phyloP scores from a whole-genome alignment of 1,139 yeast genomes.

The Sugiyamaella paludigena region DNA sequence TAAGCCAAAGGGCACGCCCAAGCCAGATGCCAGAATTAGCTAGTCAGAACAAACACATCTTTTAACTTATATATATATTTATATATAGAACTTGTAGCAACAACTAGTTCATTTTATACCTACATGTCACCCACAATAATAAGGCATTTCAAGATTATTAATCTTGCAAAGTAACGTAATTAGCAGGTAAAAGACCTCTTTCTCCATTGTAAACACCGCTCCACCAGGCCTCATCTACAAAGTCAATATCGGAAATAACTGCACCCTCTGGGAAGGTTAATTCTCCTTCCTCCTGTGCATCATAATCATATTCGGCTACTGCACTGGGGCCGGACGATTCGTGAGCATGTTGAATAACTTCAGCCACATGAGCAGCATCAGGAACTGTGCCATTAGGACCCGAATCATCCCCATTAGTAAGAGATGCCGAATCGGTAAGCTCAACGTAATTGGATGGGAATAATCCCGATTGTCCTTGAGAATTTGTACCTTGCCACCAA shows the following conservation, averaged over 20 bases:
- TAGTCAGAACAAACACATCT: too few relatives aligned
- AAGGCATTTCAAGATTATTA: constrained; percentile 13
- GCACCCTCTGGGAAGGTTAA: constrained; percentile 82
- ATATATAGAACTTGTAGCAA: background rate
- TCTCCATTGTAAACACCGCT: constrained; percentile 76
- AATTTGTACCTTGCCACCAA: constrained; percentile 79
- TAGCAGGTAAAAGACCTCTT: constrained; percentile 85
- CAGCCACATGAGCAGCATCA: constrained; percentile 32
- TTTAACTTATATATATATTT: constrained; percentile 1
- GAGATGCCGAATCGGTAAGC: constrained; percentile 38
- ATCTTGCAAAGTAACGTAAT: constrained; percentile 59
- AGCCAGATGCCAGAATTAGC: too few relatives aligned
- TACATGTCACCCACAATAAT: background rate
- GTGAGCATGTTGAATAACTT: background rate
- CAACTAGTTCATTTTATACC: background rate
- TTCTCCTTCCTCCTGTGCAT: constrained; percentile 89
- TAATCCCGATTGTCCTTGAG: constrained; percentile 61
- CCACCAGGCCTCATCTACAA: constrained; percentile 98
- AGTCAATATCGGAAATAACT: constrained; percentile 72
- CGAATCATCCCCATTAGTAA: constrained; percentile 20
- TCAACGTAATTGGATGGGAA: constrained; percentile 74
- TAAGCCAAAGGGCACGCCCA: too few relatives aligned
- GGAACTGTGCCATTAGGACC: constrained; percentile 30
- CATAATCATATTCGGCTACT: constrained; percentile 80
- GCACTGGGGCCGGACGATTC: constrained; percentile 48